Evolutionary conservation across 2,329 filamentous ascomycete species (phyloP).

Genomic region (Aureobasidium leucospermi): DNA sequence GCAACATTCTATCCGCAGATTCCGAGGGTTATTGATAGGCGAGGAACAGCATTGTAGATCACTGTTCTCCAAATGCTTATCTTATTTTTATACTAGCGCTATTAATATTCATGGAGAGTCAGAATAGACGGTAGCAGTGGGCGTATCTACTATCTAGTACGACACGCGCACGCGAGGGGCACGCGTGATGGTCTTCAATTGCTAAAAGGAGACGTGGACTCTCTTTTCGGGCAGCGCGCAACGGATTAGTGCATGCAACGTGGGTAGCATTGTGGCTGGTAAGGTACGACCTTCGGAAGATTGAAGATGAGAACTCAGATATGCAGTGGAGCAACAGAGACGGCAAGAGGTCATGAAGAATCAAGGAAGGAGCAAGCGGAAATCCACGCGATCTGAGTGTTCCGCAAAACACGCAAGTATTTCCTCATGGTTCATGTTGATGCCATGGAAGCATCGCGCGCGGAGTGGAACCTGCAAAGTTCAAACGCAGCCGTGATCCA

Average conservation of each 20-base stretch:
- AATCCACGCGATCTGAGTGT: neutral
- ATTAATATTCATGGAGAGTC: neutral
- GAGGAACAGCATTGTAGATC: neutral
- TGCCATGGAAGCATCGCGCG: neutral
- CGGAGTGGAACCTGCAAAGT: neutral
- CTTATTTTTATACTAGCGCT: conserved; percentile 2
- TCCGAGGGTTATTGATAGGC: conserved; percentile 2
- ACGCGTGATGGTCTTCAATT: neutral
- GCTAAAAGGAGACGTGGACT: neutral
- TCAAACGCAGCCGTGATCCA: neutral
- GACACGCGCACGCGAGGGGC: conserved; percentile 2
- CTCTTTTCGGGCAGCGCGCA: neutral
- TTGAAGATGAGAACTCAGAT: neutral
- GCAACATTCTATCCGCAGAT: neutral
- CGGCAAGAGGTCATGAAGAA: neutral
- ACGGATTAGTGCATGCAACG: neutral
- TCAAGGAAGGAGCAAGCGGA: neutral
- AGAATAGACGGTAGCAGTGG: neutral
- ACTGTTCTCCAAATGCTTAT: neutral
- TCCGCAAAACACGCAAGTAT: neutral
- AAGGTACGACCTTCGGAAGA: neutral
- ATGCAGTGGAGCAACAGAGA: neutral
- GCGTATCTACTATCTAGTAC: neutral
- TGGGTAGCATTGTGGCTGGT: conserved; percentile 1
- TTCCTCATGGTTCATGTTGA: neutral